Percentiles rank a stretch among this genome's conserved stretches.
Conservation (phyloP, 176 grass and related monocot species). For the Oryza longistaminata region DNA sequence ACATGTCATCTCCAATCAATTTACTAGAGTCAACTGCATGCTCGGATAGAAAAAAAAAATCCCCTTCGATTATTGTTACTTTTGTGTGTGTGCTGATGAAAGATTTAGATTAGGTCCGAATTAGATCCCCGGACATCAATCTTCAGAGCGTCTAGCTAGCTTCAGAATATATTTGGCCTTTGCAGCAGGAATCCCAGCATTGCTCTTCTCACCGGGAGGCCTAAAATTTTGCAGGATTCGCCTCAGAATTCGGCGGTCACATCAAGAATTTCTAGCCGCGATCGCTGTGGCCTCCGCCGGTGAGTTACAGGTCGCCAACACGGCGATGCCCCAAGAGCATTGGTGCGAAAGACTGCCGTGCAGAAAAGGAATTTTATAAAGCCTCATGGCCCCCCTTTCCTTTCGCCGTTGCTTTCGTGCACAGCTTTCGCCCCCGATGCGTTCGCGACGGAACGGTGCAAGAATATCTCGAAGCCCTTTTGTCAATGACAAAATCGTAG, state of each 20-base stretch:
- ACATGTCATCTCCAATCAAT: background rate
- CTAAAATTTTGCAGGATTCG: background rate
- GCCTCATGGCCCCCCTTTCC: background rate
- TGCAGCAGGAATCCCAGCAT: background rate
- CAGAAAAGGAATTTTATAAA: constrained; percentile 45
- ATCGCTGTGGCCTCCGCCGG: background rate
- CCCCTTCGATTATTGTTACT: background rate
- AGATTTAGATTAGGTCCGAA: constrained; percentile 37
- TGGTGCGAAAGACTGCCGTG: constrained; percentile 41
- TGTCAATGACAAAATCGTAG: background rate
- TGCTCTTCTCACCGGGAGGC: constrained; percentile 27
- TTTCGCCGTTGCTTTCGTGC: constrained; percentile 39
- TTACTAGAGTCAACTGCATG: background rate
- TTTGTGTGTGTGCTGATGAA: constrained; percentile 6
- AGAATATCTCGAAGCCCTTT: constrained; percentile 19
- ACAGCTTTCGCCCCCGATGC: constrained; percentile 27
- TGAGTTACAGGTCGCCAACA: constrained; percentile 52
- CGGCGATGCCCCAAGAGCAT: constrained; percentile 37
- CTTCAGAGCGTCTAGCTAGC: background rate
- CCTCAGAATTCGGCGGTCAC: constrained; percentile 42
- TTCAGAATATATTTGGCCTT: constrained; percentile 29
- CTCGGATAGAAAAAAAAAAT: background rate
- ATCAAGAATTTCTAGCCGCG: constrained; percentile 39
- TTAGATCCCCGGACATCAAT: constrained; percentile 32
- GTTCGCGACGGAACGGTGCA: constrained; percentile 28